Evolutionary conservation across 352 stramenopile species (phyloP), one percentile per base, ranked within the genome.

Genomic region (Globisporangium rhizosaccharum): DNA sequence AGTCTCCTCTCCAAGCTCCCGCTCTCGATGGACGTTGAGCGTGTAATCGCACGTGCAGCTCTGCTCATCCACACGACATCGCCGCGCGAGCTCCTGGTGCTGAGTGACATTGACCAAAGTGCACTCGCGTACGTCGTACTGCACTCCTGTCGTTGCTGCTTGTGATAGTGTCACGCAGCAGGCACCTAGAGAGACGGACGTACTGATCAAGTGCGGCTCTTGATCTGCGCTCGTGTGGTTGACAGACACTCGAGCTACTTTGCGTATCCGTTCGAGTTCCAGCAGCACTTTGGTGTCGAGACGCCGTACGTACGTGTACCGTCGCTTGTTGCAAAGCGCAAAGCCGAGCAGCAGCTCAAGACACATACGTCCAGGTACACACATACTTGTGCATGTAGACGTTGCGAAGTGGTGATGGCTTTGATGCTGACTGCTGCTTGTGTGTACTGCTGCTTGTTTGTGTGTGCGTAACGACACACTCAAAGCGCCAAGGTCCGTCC

Each of bases 181-280:
- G 33, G 33, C 33, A 12, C 33, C 7, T 11, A 9, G 33, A 9
- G 33, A 39, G 33, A 39, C 30, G 8, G 1, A 9, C 30, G 30
- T 2, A 39, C 33, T 39, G 33, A 39, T 12, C 33, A 39, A 9
- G 1, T 11, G 10, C 33, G 33, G 7, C 33, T 12, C 33, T 26
- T 97, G 97, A 15, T 67, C 67, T 5, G 62, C 98, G 28, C 78
- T 39, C 3, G 91, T 15, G 86, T 98, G 0, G 74, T 86, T 36
- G 86, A 98, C 72, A 84, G 41, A 84, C 97, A 54, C 82, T 99
- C 62, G 96, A 99, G 62, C 61, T 71, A 23, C 74, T 99, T 58
- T 41, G 9, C 23, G 45, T 56, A 46, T 28, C 59, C 59, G 36
- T 64, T 56, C 36, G 45, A 36, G 14, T 64, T 46, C n/a, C 59